phyloP scores from a whole-genome alignment of 192 early-diverging fungal genomes.

The Pilaira anomala region DNA sequence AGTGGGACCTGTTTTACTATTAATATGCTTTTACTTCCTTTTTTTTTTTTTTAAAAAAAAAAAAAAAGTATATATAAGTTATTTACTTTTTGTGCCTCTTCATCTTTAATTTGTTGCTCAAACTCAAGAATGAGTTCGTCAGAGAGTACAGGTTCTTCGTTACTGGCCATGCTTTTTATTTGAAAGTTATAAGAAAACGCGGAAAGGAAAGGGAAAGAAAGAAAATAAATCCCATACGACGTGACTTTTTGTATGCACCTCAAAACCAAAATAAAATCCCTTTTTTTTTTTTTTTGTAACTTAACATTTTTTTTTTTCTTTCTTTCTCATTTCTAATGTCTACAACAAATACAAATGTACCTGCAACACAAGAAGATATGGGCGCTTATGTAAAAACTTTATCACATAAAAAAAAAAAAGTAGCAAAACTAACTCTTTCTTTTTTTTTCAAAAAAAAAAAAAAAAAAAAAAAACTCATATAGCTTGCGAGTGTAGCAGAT shows the following conservation, averaged over 20 bases:
- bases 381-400: too few relatives aligned
- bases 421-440: too few relatives aligned
- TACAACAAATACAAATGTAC: too few relatives aligned
- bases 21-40: not conserved
- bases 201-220: not conserved
- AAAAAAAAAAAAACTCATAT: too few relatives aligned
- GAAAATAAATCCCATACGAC: not conserved
- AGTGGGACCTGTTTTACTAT: constrained; percentile 40
- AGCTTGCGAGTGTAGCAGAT: too few relatives aligned
- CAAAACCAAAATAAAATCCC: too few relatives aligned
- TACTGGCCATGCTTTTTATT: too few relatives aligned
- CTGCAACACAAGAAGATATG: too few relatives aligned
- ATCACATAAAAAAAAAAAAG: too few relatives aligned
- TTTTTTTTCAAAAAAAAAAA: too few relatives aligned
- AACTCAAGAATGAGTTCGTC: constrained; percentile 43
- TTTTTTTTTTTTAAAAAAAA: not conserved
- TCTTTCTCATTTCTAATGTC: not conserved
- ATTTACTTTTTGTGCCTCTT: constrained; percentile 48
- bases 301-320: not conserved
- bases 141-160: constrained; percentile 24
- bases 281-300: too few relatives aligned
- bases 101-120: constrained; percentile 54
- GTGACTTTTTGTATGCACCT: not conserved
- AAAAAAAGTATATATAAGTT: not conserved
- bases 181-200: not conserved